These are phyloP conservation scores for Trichocladium antarcticum DNA, from an alignment of 495 filamentous ascomycete genomes.

Conservation along the genomic window DNA sequence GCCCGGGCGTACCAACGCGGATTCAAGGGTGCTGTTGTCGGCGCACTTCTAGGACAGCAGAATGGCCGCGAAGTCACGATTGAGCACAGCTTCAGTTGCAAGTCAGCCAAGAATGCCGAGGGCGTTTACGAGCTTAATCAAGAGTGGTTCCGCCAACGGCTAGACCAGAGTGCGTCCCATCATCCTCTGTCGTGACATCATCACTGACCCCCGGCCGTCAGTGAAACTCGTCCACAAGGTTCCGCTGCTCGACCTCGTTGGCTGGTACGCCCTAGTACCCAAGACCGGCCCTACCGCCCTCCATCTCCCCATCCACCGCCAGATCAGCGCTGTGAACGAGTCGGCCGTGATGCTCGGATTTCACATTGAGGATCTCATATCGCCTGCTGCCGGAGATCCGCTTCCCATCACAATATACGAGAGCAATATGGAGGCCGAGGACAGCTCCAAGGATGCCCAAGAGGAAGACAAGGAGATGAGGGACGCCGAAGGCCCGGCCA, in stretches of 20 bases:
- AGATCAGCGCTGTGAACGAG: conserved; percentile 71
- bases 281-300: conserved; percentile 54
- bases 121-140: conserved; percentile 45
- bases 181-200: neutral
- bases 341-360: conserved; percentile 80
- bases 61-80: conserved; percentile 83
- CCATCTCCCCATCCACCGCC: conserved; percentile 64
- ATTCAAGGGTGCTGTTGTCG: conserved; percentile 65
- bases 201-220: conserved; percentile 21
- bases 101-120: conserved; percentile 41
- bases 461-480: conserved; percentile 63
- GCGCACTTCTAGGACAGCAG: conserved; percentile 79
- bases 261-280: conserved; percentile 84
- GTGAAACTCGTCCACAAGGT: conserved; percentile 83
- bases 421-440: conserved; percentile 58
- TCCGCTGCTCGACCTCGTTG: conserved; percentile 75
- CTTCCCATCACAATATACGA: conserved; percentile 88
- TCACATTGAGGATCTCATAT: conserved; percentile 50
- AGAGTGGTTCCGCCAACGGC: conserved; percentile 64
- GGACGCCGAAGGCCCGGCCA: conserved; percentile 47
- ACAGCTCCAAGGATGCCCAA: conserved; percentile 18
- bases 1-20: conserved; percentile 75
- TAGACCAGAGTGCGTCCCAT: conserved; percentile 67
- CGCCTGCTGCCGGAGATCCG: conserved; percentile 54
- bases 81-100: conserved; percentile 84